A percentile compares a stretch with the other conserved stretches of the same genome.
These are phyloP conservation scores for Leccinum pachyderme DNA, from an alignment of 1,284 basidiomycete genomes.

Conservation along the genomic window DNA sequence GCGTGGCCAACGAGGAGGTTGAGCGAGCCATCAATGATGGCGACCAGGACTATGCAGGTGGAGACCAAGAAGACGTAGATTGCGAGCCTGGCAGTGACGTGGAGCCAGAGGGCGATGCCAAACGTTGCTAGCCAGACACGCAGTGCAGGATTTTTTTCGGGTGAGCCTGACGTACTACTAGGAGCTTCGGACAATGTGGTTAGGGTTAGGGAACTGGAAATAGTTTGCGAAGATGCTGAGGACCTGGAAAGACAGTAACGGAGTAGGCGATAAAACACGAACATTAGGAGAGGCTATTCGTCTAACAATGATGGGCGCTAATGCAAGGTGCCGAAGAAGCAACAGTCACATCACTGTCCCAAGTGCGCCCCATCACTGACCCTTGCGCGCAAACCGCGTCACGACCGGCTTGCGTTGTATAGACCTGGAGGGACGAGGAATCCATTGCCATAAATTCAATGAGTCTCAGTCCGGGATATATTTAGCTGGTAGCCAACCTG, in stretches of 20 bases:
- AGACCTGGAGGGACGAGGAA: not conserved
- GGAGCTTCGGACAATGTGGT: not conserved
- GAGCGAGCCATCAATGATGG: slow-evolving; percentile 9
- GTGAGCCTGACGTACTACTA: not conserved
- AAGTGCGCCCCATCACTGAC: not conserved
- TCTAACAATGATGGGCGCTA: not conserved
- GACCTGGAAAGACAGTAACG: slow-evolving; percentile 4
- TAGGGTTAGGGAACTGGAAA: not conserved
- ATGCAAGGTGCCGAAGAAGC: not conserved
- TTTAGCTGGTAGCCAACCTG: too few species aligned
- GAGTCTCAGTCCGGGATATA: too few species aligned
- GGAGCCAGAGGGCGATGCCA: slow-evolving; percentile 8
- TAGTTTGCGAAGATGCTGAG: not conserved
- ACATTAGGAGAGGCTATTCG: not conserved
- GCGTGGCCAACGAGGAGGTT: slow-evolving; percentile 10
- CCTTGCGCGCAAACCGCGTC: not conserved
- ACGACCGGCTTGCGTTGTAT: too few species aligned
- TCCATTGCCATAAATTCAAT: too few species aligned
- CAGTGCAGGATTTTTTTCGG: not conserved
- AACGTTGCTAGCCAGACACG: slow-evolving; percentile 11
- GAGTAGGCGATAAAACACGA: slow-evolving; percentile 9
- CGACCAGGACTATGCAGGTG: slow-evolving; percentile 7
- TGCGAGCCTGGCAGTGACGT: slow-evolving; percentile 6
- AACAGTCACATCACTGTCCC: not conserved
- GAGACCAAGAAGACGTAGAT: slow-evolving; percentile 8